Evolutionary conservation across 2,329 filamentous ascomycete genomes (phyloP), one percentile per base, ranked within the genome.

Genomic region (Paecilomyces niveus): DNA sequence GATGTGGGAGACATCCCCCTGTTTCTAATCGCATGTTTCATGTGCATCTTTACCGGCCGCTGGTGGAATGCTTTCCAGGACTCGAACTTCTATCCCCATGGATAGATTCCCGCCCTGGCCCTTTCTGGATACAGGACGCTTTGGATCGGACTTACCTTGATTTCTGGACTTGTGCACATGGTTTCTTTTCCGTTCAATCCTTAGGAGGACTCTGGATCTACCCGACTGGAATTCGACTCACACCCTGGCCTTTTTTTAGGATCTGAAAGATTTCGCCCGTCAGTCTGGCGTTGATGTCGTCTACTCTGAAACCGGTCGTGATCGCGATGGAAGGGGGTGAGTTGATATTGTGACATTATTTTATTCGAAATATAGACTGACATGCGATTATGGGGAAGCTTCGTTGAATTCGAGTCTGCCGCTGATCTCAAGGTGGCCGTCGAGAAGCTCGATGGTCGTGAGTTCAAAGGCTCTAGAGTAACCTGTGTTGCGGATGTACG

Each of bases 191-290:
- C 54, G 22, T 29, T 33, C 15, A 39, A 35, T 55, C 33, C 22
- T n/a, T 39, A 55, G 10, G 54, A 45, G 51, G 54, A 50, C 58
- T 54, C 63, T 57, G 62, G 66, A 64, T 57, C 63, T 53, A 61
- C 56, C 60, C 58, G 73, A 79, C 82, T 80, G 80, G 83, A 85
- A 75, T 80, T 76, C 84, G 80, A 92, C 89, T 92, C 90, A 94
- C 89, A 83, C 84, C 67, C 55, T 85, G 84, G 85, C 78, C 83
- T 83, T 86, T 81, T n/a, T 87, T 80, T 92, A 99, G 94, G 94
- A 99, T 78, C 87, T 99, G 57, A 99, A 99, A 89, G 94, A 99
- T 77, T 99, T 99, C 79, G 94, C 94, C 63, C 92, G 94, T 74
- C 90, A 95, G 77, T 95, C 93, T 76, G 92, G 92, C 77, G 85